A percentile compares a stretch with the other conserved stretches of the same genome.
Evolutionary conservation across 306 rosid species (phyloP).

Genomic region (Erythrophleum fordii): DNA sequence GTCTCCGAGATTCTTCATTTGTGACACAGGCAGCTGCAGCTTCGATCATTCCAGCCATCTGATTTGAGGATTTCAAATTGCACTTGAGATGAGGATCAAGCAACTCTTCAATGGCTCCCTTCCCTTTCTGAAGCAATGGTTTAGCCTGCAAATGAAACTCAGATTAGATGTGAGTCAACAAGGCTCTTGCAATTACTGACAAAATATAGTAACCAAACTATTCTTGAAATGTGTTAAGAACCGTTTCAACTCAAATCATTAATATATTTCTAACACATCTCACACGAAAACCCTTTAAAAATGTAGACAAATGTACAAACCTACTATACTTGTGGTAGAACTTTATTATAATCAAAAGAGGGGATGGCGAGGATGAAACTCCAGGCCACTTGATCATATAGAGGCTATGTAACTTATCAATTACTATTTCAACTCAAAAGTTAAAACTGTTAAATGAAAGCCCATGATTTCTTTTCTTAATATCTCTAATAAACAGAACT

Average conservation of each 20-base stretch:
- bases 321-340: no score
- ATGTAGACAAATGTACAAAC: no score
- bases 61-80: slow-evolving; percentile 49
- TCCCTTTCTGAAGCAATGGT: slow-evolving; percentile 75
- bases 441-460: background rate
- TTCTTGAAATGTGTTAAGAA: background rate
- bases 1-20: slow-evolving; percentile 81
- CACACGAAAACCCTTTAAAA: no score
- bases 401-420: no score
- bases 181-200: background rate
- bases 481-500: background rate
- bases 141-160: slow-evolving; percentile 60
- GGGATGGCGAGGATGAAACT: no score
- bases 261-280: no score
- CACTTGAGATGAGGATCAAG: slow-evolving; percentile 66
- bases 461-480: background rate
- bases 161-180: slow-evolving; percentile 18
- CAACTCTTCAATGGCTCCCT: slow-evolving; percentile 69
- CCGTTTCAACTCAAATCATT: no score
- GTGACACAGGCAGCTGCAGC: slow-evolving; percentile 83
- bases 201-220: background rate
- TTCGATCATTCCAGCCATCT: slow-evolving; percentile 60
- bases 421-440: no score
- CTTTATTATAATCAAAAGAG: no score
- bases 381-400: no score